Evolutionary conservation across 768 basidiomycete species (phyloP).

Genomic region (Phlebiopsis flavidoalba): DNA sequence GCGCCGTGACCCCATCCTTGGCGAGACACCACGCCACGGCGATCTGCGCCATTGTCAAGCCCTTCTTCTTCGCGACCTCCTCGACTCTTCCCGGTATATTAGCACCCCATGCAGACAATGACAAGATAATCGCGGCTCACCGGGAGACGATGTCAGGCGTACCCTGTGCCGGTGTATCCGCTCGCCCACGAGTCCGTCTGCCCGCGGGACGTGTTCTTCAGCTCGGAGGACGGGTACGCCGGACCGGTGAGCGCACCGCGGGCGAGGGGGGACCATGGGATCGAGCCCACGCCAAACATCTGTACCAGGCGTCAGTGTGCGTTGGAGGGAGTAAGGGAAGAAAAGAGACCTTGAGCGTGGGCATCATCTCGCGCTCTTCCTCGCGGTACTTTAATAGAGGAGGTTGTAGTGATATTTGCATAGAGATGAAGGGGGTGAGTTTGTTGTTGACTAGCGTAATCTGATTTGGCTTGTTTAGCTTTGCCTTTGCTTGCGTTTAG

Average conservation of each 20-base stretch:
- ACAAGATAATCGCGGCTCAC: background rate
- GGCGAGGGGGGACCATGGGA: slow-evolving; percentile 37
- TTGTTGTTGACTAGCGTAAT: slow-evolving; percentile 23
- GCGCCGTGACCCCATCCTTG: slow-evolving; percentile 32
- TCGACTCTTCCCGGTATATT: slow-evolving; percentile 24
- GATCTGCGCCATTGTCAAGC: slow-evolving; percentile 38
- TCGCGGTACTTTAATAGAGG: slow-evolving; percentile 43
- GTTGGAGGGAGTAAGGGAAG: no score
- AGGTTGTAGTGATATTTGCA: slow-evolving; percentile 43
- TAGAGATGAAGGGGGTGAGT: slow-evolving; percentile 37
- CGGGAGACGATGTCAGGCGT: slow-evolving; percentile 6
- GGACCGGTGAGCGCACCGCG: slow-evolving; percentile 20
- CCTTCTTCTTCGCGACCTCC: slow-evolving; percentile 34
- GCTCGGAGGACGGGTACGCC: background rate
- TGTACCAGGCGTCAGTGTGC: background rate
- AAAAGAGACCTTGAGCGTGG: slow-evolving; percentile 24
- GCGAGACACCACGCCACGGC: slow-evolving; percentile 32
- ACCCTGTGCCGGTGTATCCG: slow-evolving; percentile 7
- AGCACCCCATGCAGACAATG: background rate
- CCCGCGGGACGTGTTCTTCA: background rate
- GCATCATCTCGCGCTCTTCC: slow-evolving; percentile 40
- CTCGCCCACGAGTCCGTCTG: slow-evolving; percentile 2
- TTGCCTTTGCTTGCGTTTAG: no score
- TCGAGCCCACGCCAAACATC: slow-evolving; percentile 32
- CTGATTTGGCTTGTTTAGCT: background rate